Base-by-base conservation (phyloP, 345 rosid species). In the Brassica carinata region DNA sequence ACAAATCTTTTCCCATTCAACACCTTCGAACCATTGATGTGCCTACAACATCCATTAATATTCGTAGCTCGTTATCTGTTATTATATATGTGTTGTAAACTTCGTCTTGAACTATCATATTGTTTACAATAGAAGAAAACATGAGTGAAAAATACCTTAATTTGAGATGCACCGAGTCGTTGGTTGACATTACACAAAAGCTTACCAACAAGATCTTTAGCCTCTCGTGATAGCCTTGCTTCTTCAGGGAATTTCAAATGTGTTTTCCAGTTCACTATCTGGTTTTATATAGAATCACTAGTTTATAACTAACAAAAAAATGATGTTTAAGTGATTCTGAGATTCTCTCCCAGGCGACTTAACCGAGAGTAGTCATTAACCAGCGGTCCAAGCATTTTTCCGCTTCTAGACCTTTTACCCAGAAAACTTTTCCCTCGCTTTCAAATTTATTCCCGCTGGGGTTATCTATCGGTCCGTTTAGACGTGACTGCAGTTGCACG, bases 201-300 rank as follows among this genome's bases (percentile, higher is more conserved):
- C 80, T 86, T 90, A 85, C 89, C 83, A 70, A 90, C 77, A 27
- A 95, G 81, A 83, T 95, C 98, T 77, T 85, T 87, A 75, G 98
- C 97, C 80, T 76, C 90, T 18, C 83, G 75, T 79, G 99, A 87
- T 81, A 95, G 83, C 77, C 73, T 89, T 77, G 91, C 97, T 87
- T 95, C 99, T 85, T 89, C 94, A 67, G 98, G 99, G 79, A 91
- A 93, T 90, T 95, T 95, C 85, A 95, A 82, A 88, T 93, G 98
- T 62, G 91, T 88, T 91, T 74, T 95, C 99, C 99, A 91, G 77
- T 93, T 90, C 58, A 95, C 98, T 78, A 93, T 95, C 98, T 92
- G 86, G 58, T 70, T 67, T 75, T n/a, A 48, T 62, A 6, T 40
- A 31, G 26, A 58, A 19, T 58, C 26, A 57, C 8, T 2, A 58